Conservation (phyloP, 2,329 filamentous ascomycete species). For the Nannizziopsis arthrosporioides region DNA sequence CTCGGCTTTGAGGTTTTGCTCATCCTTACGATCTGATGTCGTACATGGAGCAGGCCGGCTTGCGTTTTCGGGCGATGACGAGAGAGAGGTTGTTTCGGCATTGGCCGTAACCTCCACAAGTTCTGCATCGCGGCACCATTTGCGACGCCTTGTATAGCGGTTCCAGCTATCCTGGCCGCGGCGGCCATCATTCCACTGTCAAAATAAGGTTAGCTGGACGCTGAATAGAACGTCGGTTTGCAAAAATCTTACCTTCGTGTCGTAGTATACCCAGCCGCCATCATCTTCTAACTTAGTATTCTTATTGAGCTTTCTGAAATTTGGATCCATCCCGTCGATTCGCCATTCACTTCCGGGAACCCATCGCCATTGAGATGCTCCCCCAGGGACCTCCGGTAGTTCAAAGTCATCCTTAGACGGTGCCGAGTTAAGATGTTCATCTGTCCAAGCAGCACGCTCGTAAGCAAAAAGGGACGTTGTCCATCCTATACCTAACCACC, state of each 20-base stretch:
- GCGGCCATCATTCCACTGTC: slow-evolving; percentile 76
- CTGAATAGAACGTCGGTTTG: not conserved
- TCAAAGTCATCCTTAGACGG: slow-evolving; percentile 62
- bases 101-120: slow-evolving; percentile 58
- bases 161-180: slow-evolving; percentile 84
- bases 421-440: slow-evolving; percentile 79
- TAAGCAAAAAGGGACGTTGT: slow-evolving; percentile 83
- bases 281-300: slow-evolving; percentile 47
- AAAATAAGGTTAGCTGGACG: slow-evolving; percentile 3
- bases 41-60: slow-evolving; percentile 16
- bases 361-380: slow-evolving; percentile 63
- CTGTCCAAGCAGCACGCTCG: slow-evolving; percentile 83
- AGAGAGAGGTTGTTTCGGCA: slow-evolving; percentile 7
- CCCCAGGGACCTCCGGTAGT: slow-evolving; percentile 54
- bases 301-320: slow-evolving; percentile 31
- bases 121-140: slow-evolving; percentile 95
- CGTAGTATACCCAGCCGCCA: slow-evolving; percentile 92
- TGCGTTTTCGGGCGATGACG: slow-evolving; percentile 31
- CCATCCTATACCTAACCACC: slow-evolving; percentile 93
- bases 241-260: slow-evolving; percentile 65
- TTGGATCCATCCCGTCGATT: slow-evolving; percentile 54
- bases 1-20: slow-evolving; percentile 12
- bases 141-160: slow-evolving; percentile 79
- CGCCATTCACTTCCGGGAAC: slow-evolving; percentile 75
- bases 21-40: slow-evolving; percentile 9